Evolutionary conservation across 305 asterid genomes (phyloP), one percentile per base, ranked within the genome.

Genomic region (Fraxinus ornus): DNA sequence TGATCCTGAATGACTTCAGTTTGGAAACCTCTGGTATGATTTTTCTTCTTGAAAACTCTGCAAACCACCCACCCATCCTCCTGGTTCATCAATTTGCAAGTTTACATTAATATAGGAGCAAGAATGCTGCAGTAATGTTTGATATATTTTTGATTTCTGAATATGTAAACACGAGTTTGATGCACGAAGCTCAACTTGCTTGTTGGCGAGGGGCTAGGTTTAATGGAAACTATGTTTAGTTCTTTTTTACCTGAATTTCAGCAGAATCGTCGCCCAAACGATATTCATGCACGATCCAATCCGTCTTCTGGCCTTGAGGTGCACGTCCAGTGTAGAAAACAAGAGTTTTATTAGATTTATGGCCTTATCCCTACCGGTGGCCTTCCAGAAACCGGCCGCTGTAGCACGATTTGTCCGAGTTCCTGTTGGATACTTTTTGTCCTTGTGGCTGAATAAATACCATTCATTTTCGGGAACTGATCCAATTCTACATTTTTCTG

Each of bases 271-370:
- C 90, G 47, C 89, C 91, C 15, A 94, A 86, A 41, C 97, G 95
- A 80, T 92, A 94, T 57, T 94, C 98, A 75, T 93, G 98, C 98
- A 94, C 93, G 91, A 94, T 94, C 98, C 98, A 94, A 35, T 94
- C 98, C 0, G 97, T 94, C 82, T 93, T 94, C 37, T 89, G 93
- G 83, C 98, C 97, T 26, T 90, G 98, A 81, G 98, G 98, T 73
- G 98, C 98, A 3, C 98, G 93, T 24, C 98, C 98, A 28, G 92
- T 90, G 90, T 94, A 94, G 89, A 94, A 94, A 78, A 94, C 98
- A 3, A 94, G 97, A 80, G 98, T 94, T 89, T 94, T 94, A n/a
- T n/a, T n/a, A n/a, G 86, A 83, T 90, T 91, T 64, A 94, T 94
- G 26, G 92, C 89, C 78, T 94, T 94, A 82, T 94, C 98, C 80